These are phyloP conservation scores for Monosporascus ibericus DNA, from an alignment of 2,329 filamentous ascomycete genomes.

Conservation along the genomic window DNA sequence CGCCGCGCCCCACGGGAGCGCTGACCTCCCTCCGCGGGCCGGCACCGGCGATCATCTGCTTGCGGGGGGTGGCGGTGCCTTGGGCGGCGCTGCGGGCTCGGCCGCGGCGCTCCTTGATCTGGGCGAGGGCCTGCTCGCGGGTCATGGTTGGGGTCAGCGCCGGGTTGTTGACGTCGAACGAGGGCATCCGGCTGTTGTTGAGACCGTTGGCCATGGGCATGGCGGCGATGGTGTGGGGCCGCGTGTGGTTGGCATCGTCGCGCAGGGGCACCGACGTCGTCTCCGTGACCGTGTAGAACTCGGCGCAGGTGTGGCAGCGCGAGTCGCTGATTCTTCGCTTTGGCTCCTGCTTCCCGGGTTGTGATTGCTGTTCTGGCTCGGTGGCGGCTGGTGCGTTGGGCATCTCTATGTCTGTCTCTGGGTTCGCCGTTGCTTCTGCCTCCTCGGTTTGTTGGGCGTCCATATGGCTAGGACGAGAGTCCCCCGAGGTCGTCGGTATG, in stretches of 20 bases:
- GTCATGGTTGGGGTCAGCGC: slow-evolving; percentile 61
- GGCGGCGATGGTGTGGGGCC: slow-evolving; percentile 16
- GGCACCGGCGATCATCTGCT: too few species aligned
- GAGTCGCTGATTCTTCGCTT: slow-evolving; percentile 3
- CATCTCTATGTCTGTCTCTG: slow-evolving; percentile 1
- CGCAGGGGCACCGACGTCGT: slow-evolving; percentile 49
- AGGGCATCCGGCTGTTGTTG: slow-evolving; percentile 22
- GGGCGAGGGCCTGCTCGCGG: slow-evolving; percentile 67
- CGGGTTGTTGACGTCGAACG: slow-evolving; percentile 50
- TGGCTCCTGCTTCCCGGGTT: neutral
- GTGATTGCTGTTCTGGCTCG: slow-evolving; percentile 5
- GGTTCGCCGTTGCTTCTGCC: neutral
- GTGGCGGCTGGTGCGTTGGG: slow-evolving; percentile 8
- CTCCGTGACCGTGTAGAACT: slow-evolving; percentile 41
- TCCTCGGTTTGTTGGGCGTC: slow-evolving; percentile 2
- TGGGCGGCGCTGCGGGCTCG: slow-evolving; percentile 63
- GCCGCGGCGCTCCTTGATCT: slow-evolving; percentile 67
- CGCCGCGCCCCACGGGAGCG: too few species aligned
- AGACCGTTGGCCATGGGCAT: slow-evolving; percentile 12
- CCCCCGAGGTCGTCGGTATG: slow-evolving; percentile 36
- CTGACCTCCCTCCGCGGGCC: too few species aligned
- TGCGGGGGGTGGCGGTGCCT: slow-evolving; percentile 43
- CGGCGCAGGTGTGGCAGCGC: slow-evolving; percentile 40
- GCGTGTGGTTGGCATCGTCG: slow-evolving; percentile 32
- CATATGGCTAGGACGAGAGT: slow-evolving; percentile 5